Evolutionary conservation across 495 filamentous ascomycete genomes (phyloP), one percentile per base, ranked within the genome.

Genomic region (Podospora fimiseda): DNA sequence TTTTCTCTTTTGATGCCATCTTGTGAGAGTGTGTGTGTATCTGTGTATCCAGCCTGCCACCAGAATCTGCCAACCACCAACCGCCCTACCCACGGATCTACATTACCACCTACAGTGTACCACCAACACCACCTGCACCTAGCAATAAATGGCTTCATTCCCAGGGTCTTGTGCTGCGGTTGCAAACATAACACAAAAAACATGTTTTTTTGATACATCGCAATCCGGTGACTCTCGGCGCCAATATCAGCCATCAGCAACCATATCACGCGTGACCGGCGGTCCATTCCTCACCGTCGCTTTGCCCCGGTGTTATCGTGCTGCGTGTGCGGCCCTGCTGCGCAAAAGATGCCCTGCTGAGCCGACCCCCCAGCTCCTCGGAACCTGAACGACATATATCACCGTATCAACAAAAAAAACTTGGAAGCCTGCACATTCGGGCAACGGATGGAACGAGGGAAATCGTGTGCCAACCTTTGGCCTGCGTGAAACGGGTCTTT

Each of bases 141-240:
- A n/a, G n/a, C n/a, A n/a, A n/a, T n/a, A n/a, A n/a, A n/a, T n/a
- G n/a, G n/a, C n/a, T n/a, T n/a, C n/a, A n/a, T 33, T 33, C 27
- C 27, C 5, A 33, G 11, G 11, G 11, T 11, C 27, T 45, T 33
- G 46, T 55, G 52, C 45, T 36, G 44, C 56, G 5, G 30, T 22
- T 30, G 37, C 48, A 58, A 54, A 43, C 11, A 33, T 11, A 33
- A 11, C 11, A 33, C 27, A 33, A 11, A 33, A 33, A 33, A 33
- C 27, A 33, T 33, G 27, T 5, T 5, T 33, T 33, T 5, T 33
- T 60, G 48, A 40, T 36, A 39, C 48, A 58, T 57, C 43, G 52
- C 52, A 55, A 51, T 56, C 61, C 42, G 51, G 58, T 63, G 60
- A 60, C 55, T 54, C 39, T 43, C 39, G 46, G 43, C 22, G 51